Base-by-base conservation (phyloP, 129 eudicot genomes). In the Kitagawia praeruptora region DNA sequence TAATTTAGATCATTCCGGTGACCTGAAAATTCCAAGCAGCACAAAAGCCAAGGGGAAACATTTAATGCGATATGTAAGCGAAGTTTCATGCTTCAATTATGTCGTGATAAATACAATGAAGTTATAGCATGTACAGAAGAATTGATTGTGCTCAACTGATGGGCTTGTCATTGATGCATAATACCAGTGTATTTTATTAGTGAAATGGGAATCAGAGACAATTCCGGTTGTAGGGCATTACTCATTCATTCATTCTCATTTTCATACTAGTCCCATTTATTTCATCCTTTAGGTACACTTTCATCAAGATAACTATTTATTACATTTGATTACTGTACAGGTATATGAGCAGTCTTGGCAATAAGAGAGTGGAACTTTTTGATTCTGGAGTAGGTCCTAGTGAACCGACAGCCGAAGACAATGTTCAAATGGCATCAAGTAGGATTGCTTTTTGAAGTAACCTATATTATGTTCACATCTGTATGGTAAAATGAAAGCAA, bases 341-440 rank as follows among this genome's bases (percentile, higher is more conserved):
- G 85, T 92, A 90, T 78, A 86, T 90, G 97, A 95, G 94, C 89
- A 95, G 91, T 75, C 91, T 89, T 80, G 98, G 97, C 70, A 89
- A 92, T 82, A 95, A 95, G 87, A 95, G 89, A 86, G 94, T 95
- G 80, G 98, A 95, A 85, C 92, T 96, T 27, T 96, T 92, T 86
- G 99, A 96, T 76, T 91, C 87, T 91, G 98, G 97, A 75, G 92
- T 92, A 51, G 95, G 99, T 74, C 86, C 85, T 69, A 87, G 97
- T 81, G 99, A 92, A 61, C 95, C 98, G 7, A 84, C 82, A 80
- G 95, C 96, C 44, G 99, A 92, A 51, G 98, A 96, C 46, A 90
- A 96, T 79, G 86, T 92, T 80, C 91, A 85, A 75, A 69, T 92
- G 84, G 99, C 99, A 76, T 96, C 99, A 86, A 90, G 99, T 94